Percentiles rank a stretch among this genome's conserved stretches.
Conservation (phyloP, 2,329 filamentous ascomycete genomes). For the Sporothrix phasma region DNA sequence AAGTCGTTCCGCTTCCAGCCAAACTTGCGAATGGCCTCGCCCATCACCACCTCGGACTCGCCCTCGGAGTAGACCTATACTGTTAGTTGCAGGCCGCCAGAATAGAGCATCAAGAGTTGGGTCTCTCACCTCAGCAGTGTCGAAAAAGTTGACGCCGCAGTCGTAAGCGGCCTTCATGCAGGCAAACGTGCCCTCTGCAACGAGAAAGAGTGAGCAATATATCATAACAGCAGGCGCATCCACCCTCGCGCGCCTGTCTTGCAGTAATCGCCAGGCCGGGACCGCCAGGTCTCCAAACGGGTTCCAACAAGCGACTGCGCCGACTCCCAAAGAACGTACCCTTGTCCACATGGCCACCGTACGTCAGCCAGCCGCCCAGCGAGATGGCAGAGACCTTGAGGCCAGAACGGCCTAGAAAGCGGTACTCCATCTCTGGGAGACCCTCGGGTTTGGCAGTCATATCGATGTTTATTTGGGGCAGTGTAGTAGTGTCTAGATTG, state of each 20-base stretch:
- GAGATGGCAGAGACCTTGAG: slow-evolving; percentile 19
- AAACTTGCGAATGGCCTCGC: slow-evolving; percentile 49
- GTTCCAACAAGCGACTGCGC: background rate
- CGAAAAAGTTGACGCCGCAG: slow-evolving; percentile 53
- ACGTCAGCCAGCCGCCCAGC: slow-evolving; percentile 45
- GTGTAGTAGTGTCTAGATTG: background rate
- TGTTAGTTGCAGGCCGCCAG: background rate
- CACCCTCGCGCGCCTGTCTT: background rate
- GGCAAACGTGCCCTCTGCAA: slow-evolving; percentile 44
- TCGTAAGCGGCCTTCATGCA: slow-evolving; percentile 55
- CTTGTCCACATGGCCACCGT: slow-evolving; percentile 29
- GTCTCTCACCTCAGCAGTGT: slow-evolving; percentile 40
- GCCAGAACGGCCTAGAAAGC: slow-evolving; percentile 14
- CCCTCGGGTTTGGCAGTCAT: slow-evolving; percentile 6
- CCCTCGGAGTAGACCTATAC: slow-evolving; percentile 42
- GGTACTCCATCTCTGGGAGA: slow-evolving; percentile 16
- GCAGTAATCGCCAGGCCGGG: too few relatives aligned
- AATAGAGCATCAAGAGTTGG: background rate
- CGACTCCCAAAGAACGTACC: slow-evolving; percentile 17
- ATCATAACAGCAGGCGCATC: background rate
- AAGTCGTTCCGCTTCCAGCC: slow-evolving; percentile 53
- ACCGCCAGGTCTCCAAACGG: background rate
- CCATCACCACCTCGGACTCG: slow-evolving; percentile 55
- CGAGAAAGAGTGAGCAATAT: background rate
- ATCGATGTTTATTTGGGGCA: background rate